phyloP scores from a whole-genome alignment of 2,329 filamentous ascomycete species.

The Monosporascus sp. region DNA sequence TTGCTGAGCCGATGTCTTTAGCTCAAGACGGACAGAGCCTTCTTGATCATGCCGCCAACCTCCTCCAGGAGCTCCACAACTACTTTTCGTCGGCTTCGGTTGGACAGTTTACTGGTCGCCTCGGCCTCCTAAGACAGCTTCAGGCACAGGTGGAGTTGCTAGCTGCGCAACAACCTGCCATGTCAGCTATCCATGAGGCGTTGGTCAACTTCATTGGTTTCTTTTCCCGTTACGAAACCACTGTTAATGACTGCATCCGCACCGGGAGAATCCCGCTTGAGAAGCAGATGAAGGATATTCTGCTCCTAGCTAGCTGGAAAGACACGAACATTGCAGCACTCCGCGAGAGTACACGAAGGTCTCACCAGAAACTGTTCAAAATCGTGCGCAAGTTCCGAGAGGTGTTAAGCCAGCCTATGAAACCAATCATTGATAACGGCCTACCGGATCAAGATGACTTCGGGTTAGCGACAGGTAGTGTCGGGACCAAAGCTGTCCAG shows the following conservation, averaged over 20 bases:
- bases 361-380: conserved; percentile 88
- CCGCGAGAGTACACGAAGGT: conserved; percentile 81
- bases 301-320: conserved; percentile 94
- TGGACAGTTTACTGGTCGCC: conserved; percentile 72
- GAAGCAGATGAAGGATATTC: conserved; percentile 87
- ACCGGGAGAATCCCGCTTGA: conserved; percentile 73
- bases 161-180: conserved; percentile 50
- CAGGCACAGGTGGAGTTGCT: conserved; percentile 62
- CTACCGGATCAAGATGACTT: conserved; percentile 45
- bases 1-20: conserved; percentile 69
- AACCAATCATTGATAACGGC: conserved; percentile 55
- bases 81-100: conserved; percentile 78
- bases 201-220: conserved; percentile 73
- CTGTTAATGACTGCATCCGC: conserved; percentile 59
- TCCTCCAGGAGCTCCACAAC: conserved; percentile 70
- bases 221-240: conserved; percentile 65
- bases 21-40: conserved; percentile 55
- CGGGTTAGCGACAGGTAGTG: conserved; percentile 3
- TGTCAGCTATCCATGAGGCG: conserved; percentile 57
- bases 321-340: conserved; percentile 92
- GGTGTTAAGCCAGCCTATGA: conserved; percentile 72
- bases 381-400: conserved; percentile 85
- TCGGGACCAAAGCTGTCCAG: conserved; percentile 20
- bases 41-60: conserved; percentile 56
- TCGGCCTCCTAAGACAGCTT: conserved; percentile 64